Evolutionary conservation across 2,329 filamentous ascomycete species (phyloP).

Genomic region (Lecanosticta acicola): DNA sequence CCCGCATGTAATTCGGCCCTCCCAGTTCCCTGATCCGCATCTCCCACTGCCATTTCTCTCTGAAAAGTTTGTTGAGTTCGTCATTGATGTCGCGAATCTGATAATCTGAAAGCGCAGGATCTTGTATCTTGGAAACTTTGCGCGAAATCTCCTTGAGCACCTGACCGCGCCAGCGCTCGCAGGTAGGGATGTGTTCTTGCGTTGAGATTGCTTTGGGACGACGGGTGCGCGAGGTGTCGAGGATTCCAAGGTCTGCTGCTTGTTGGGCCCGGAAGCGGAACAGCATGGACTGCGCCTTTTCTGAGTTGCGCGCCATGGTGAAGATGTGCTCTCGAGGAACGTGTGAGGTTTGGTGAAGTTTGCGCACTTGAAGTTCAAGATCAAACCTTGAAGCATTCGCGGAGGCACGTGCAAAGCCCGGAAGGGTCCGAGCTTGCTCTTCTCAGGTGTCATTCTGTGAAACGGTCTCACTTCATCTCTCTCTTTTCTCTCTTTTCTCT

Average conservation of each 20-base stretch:
- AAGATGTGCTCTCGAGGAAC: too few species aligned
- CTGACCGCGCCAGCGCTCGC: slow-evolving; percentile 97
- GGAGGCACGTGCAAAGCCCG: not conserved
- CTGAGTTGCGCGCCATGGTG: slow-evolving; percentile 77
- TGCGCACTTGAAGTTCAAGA: not conserved
- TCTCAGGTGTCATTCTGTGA: too few species aligned
- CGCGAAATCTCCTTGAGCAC: slow-evolving; percentile 95
- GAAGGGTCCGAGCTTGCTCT: too few species aligned
- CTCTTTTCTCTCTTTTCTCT: too few species aligned
- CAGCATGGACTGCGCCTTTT: slow-evolving; percentile 99
- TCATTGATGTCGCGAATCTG: slow-evolving; percentile 98
- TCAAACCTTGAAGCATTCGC: not conserved
- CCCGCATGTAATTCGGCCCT: slow-evolving; percentile 94
- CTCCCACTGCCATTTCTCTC: slow-evolving; percentile 99
- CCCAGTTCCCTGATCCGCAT: slow-evolving; percentile 90
- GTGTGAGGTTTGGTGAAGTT: not conserved
- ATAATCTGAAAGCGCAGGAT: slow-evolving; percentile 83
- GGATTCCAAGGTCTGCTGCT: slow-evolving; percentile 90
- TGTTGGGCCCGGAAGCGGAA: slow-evolving; percentile 98
- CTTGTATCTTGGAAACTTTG: slow-evolving; percentile 95
- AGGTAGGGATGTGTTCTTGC: slow-evolving; percentile 73
- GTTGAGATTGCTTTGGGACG: slow-evolving; percentile 88
- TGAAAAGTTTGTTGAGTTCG: slow-evolving; percentile 98
- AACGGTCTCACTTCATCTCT: not conserved
- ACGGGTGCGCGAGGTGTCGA: slow-evolving; percentile 83